Evolutionary conservation across 306 rosid species (phyloP), one percentile per base, ranked within the genome.

Genomic region (Cucumis melo): DNA sequence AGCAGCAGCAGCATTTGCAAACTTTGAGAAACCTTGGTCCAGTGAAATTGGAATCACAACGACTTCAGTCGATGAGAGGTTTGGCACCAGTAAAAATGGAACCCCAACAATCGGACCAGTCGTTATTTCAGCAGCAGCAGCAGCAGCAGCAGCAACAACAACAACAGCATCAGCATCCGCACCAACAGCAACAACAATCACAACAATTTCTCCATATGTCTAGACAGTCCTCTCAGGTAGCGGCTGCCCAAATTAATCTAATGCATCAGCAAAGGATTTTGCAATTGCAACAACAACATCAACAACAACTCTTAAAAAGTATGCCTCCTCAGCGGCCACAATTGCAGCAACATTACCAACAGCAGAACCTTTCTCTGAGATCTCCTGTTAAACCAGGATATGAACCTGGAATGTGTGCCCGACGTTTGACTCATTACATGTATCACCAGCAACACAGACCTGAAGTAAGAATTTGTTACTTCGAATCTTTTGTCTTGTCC

Each of bases 341-440:
- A 78, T 73, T 90, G 74, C 97, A 86, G 55, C 98, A 91, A 61
- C 98, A 89, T 75, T 90, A 89, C 80, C 97, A 86, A 53, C 97
- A 85, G 86, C 98, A 88, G 82, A 91, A 81, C 81, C 80, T 88
- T 79, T 84, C 97, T 5, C 78, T 83, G 81, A 89, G 98, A 79
- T 86, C 98, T 78, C 91, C 93, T 78, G 94, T 57, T 10, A 93
- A 93, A 77, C 88, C 96, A 16, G 86, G 48, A 50, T 93, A 93
- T 87, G 98, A 93, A 82, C 97, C 98, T 59, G 98, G 98, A 78
- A 90, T 87, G 96, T 93, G 98, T 86, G 98, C 98, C 4, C 84
- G 92, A 86, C 90, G 97, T 80, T 82, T 93, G 82, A 93, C 98
- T 36, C 89, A 86, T 83, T 93, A 93, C 86, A 93, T 93, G 98